Conservation (phyloP, 495 filamentous ascomycete genomes). For the Chaetomium fimeti region DNA sequence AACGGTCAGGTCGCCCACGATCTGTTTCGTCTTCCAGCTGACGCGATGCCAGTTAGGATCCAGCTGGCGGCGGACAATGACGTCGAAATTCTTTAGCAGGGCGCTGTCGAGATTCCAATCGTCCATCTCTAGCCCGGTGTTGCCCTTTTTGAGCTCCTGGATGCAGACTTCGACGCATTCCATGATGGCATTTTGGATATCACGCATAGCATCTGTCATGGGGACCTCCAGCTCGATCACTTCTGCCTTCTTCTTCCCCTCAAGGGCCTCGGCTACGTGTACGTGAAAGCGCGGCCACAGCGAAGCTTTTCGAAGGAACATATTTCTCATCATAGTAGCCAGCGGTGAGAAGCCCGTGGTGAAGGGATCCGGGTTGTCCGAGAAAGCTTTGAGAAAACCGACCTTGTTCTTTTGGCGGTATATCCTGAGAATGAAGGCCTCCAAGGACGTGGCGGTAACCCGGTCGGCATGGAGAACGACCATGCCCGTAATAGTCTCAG, state of each 20-base stretch:
- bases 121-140: constrained; percentile 88
- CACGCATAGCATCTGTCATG: constrained; percentile 90
- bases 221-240: constrained; percentile 96
- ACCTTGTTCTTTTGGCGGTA: constrained; percentile 89
- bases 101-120: constrained; percentile 98
- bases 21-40: constrained; percentile 90
- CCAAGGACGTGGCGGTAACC: constrained; percentile 80
- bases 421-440: constrained; percentile 93
- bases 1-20: constrained; percentile 82
- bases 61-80: constrained; percentile 81
- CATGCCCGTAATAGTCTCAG: constrained; percentile 83
- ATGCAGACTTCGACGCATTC: constrained; percentile 97
- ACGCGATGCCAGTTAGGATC: constrained; percentile 97
- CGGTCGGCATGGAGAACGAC: constrained; percentile 87
- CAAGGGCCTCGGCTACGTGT: constrained; percentile 79
- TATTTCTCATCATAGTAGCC: constrained; percentile 85
- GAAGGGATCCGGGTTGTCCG: constrained; percentile 91
- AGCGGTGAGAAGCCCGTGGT: constrained; percentile 85
- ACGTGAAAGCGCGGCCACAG: constrained; percentile 96
- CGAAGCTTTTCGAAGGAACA: constrained; percentile 84
- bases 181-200: constrained; percentile 90
- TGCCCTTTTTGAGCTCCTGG: constrained; percentile 83
- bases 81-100: constrained; percentile 87
- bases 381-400: constrained; percentile 95
- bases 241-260: constrained; percentile 90